Conservation (phyloP, 2,329 filamentous ascomycete genomes). For the Zymoseptoria ardabiliae region DNA sequence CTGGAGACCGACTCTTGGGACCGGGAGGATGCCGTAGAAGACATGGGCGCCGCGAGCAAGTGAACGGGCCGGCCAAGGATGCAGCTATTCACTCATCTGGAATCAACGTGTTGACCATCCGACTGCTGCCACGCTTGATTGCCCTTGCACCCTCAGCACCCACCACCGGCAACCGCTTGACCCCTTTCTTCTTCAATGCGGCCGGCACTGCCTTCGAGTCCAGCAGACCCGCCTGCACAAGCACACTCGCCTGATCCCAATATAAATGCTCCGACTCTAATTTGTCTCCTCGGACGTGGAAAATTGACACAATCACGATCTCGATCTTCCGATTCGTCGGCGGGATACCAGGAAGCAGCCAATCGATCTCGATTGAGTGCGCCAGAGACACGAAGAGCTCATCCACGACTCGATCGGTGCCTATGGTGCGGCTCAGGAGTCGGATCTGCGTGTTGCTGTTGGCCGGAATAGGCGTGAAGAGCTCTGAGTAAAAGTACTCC, state of each 20-base stretch:
- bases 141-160: constrained; percentile 42
- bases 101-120: constrained; percentile 41
- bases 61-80: constrained; percentile 1
- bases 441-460: constrained; percentile 43
- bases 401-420: constrained; percentile 53
- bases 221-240: constrained; percentile 48
- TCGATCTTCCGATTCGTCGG: constrained; percentile 52
- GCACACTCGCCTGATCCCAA: constrained; percentile 56
- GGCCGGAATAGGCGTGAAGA: constrained; percentile 48
- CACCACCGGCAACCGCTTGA: constrained; percentile 41
- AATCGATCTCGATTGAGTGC: constrained; percentile 49
- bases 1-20: constrained; percentile 73
- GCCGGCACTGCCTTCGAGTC: constrained; percentile 49
- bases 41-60: constrained; percentile 12
- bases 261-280: constrained; percentile 53
- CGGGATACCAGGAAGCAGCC: constrained; percentile 53
- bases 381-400: constrained; percentile 52
- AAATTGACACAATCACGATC: constrained; percentile 48
- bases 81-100: constrained; percentile 17
- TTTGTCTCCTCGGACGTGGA: constrained; percentile 47
- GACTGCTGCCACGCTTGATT: constrained; percentile 38
- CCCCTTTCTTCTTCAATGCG: constrained; percentile 36
- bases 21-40: constrained; percentile 59
- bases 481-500: constrained; percentile 48
- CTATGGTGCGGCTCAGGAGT: constrained; percentile 52